Evolutionary conservation across 2,329 filamentous ascomycete species (phyloP), one percentile per base, ranked within the genome.

Genomic region (Neopestalotiopsis clavispora): DNA sequence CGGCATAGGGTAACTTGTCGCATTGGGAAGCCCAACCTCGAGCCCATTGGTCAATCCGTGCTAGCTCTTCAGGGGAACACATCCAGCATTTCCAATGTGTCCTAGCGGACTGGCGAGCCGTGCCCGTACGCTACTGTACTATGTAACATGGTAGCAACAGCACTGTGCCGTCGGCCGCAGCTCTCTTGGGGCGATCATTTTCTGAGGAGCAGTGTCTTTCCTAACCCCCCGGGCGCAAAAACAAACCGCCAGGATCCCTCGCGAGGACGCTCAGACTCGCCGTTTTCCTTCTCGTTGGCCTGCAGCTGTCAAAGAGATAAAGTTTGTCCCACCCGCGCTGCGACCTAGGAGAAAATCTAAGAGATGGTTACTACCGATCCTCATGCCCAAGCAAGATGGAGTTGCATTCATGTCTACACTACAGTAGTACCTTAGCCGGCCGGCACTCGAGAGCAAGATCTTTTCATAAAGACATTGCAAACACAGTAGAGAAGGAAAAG

Each of bases 261-360:
- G 34, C n/a, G 34, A 40, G 23, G 57, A 59, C 57, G 59, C 59
- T 61, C 59, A 40, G 59, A 40, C 59, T 62, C 59, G 59, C n/a
- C 59, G 14, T 30, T 20, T 62, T 62, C 34, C 40, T 40, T 64
- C 28, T 52, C 61, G 38, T 52, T 52, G 45, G 45, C 42, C 61
- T 64, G 61, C 61, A 64, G 61, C 38, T 64, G 61, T 64, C 61
- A 62, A 62, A 62, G 34, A 64, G 61, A 64, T 64, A 64, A 38
- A 64, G 38, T 64, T 64, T 32, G 61, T 64, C 34, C 61, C 61
- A 64, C 61, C 40, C 61, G 12, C 42, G 61, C 42, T 64, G 28
- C 38, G 61, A 64, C 61, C 38, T 49, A 64, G 61, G 61, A 64
- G 40, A 64, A 64, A 34, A 34, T n/a, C 49, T 38, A 42, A n/a